Base-by-base conservation (phyloP, 2,329 filamentous ascomycete genomes). In the Cladosporium austrohemisphaericum region DNA sequence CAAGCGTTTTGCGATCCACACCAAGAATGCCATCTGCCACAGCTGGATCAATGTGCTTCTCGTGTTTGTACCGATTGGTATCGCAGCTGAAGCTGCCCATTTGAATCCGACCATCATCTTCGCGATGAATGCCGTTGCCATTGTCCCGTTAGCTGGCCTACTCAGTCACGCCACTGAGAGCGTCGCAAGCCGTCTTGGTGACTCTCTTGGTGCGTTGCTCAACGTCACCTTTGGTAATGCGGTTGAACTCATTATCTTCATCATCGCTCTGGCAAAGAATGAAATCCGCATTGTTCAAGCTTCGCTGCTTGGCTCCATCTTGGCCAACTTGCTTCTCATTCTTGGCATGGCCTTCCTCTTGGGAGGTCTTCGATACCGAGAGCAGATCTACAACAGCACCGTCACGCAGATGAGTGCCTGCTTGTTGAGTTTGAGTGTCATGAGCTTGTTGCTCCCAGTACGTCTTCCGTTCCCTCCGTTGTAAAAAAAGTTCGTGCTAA, bases 391-490 rank as follows among this genome's bases (percentile, higher is more conserved):
- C 72, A 96, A 95, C 71, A 93, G 84, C 70, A 95, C 88, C 18
- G 88, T 95, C 51, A 95, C 90, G 1, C 90, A 96, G 67, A 95
- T 95, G 88, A 95, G 89, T 65, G 91, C 91, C 44, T 95, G 89
- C 71, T 76, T 96, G 59, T 79, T 96, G 58, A 94, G 88, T 74
- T 70, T 95, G 68, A 91, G 87, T 63, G 91, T 95, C 53, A 91
- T 88, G 70, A 95, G 90, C 73, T 75, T 95, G 18, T 78, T 95
- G 20, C 71, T 96, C 10, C 90, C 91, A 1, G 85, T 86, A 70
- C 59, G 80, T 69, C 11, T 28, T 14, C 11, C 4, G 33, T 25
- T 35, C 14, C 14, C 5, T 33, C n/a, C 5, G 14, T 3, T 23
- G 4, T 4, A 18, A 11, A 13, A 3, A 13, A 22, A 14, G 22